Percentiles rank a stretch among this genome's conserved stretches.
Conservation (phyloP, 371 early-diverging fungal genomes). For the Apophysomyces trapeziformis region DNA sequence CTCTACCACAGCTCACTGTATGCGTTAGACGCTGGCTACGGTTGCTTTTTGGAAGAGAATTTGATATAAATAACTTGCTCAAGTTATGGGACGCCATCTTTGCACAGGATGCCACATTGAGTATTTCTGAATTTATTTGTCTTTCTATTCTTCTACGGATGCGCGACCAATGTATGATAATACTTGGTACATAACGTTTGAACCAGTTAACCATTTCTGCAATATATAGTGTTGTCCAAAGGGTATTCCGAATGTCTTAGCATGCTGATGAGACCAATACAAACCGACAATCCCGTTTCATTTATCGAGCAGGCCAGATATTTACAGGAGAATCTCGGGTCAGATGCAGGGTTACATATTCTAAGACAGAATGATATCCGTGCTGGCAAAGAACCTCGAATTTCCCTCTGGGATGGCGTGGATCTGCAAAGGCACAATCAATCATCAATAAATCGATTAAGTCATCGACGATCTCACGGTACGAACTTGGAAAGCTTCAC, state of each 20-base stretch:
- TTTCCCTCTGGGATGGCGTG: constrained; percentile 34
- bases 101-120: constrained; percentile 73
- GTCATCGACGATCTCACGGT: constrained; percentile 32
- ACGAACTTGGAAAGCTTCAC: constrained; percentile 35
- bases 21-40: constrained; percentile 84
- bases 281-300: constrained; percentile 55
- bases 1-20: not conserved
- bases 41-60: constrained; percentile 91
- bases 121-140: constrained; percentile 83
- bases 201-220: not conserved
- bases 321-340: constrained; percentile 55
- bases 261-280: constrained; percentile 78
- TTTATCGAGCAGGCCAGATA: constrained; percentile 71
- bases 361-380: constrained; percentile 62
- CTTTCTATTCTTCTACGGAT: constrained; percentile 75
- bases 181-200: not conserved
- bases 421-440: constrained; percentile 2
- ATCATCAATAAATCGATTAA: constrained; percentile 12
- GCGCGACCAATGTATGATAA: constrained; percentile 72
- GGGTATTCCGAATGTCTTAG: constrained; percentile 82
- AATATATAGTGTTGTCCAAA: constrained; percentile 61
- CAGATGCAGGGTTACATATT: constrained; percentile 58
- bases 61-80: constrained; percentile 72
- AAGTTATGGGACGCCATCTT: constrained; percentile 91
- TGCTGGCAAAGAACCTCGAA: constrained; percentile 55